Percentiles rank a stretch among this genome's conserved stretches.
Conservation (phyloP, 768 basidiomycete genomes). For the Leccinum obscurum region DNA sequence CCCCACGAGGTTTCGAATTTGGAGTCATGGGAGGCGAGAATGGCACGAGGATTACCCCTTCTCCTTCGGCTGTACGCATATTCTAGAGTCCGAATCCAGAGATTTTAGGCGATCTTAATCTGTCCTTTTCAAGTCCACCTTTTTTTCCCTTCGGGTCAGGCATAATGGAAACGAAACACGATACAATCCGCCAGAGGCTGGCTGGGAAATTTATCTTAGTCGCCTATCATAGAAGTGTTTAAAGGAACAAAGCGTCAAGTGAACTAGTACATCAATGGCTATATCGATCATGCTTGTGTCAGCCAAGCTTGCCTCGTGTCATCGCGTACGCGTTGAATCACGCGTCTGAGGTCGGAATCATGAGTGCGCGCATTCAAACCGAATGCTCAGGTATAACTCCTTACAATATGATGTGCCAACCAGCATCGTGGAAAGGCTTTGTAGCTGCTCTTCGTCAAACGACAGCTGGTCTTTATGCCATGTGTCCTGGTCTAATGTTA, state of each 20-base stretch:
- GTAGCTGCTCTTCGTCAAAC: constrained; percentile 89
- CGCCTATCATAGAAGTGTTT: background rate
- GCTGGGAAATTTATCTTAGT: constrained; percentile 1
- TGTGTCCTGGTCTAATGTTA: constrained; percentile 60
- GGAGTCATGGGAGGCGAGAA: constrained; percentile 7
- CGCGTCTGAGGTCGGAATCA: constrained; percentile 22
- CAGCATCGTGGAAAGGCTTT: constrained; percentile 83
- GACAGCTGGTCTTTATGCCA: constrained; percentile 88
- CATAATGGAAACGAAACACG: constrained; percentile 2
- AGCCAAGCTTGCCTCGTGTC: constrained; percentile 1
- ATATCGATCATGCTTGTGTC: background rate
- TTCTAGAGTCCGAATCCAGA: background rate
- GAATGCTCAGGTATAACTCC: constrained; percentile 28
- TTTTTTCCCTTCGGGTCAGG: background rate
- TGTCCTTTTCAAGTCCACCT: constrained; percentile 16
- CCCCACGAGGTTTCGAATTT: constrained; percentile 26
- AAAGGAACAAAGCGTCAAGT: background rate
- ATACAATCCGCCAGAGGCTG: background rate
- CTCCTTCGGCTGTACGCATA: constrained; percentile 5
- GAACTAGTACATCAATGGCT: constrained; percentile 6
- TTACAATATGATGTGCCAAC: constrained; percentile 88
- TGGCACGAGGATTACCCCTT: constrained; percentile 14
- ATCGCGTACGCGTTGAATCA: constrained; percentile 21
- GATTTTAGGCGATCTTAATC: constrained; percentile 7
- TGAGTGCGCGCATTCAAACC: constrained; percentile 11